A percentile compares a stretch with the other conserved stretches of the same genome.
Conservation (phyloP, 495 filamentous ascomycete genomes). For the Pyrenopolyporus hunteri region DNA sequence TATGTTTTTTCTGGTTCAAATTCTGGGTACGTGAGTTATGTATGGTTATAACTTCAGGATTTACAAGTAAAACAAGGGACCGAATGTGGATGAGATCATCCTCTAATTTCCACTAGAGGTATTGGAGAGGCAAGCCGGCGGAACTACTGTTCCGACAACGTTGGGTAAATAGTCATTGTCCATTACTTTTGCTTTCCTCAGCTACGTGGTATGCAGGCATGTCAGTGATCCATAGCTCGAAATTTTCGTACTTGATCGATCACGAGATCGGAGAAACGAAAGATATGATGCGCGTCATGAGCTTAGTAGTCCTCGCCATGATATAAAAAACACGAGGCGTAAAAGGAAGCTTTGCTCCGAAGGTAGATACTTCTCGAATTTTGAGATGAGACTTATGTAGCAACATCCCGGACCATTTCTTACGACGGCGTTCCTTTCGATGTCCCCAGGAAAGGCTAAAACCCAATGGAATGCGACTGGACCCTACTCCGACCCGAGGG, state of each 20-base stretch:
- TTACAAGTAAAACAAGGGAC: conserved; percentile 13
- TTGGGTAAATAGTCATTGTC: not conserved
- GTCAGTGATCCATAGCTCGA: not conserved
- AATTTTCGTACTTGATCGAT: not conserved
- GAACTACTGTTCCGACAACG: not conserved
- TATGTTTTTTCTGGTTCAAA: conserved; percentile 1
- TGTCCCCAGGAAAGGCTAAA: not conserved
- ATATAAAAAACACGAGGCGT: conserved; percentile 4
- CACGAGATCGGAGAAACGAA: not conserved
- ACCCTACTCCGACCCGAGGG: conserved; percentile 1
- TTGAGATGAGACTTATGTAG: not conserved
- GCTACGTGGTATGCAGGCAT: not conserved
- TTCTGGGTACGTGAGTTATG: not conserved
- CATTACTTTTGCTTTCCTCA: not conserved
- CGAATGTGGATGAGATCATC: conserved; percentile 27
- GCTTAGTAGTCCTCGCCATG: not conserved
- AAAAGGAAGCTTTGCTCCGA: conserved; percentile 26
- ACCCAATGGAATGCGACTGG: not conserved
- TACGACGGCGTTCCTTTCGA: not conserved
- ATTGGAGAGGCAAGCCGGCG: conserved; percentile 12
- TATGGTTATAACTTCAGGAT: not conserved
- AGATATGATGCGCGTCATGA: conserved; percentile 23
- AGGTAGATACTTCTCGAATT: conserved; percentile 5
- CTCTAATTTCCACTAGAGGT: not conserved
- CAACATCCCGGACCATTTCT: conserved; percentile 11